Percentiles rank a stretch among this genome's conserved stretches.
Evolutionary conservation across 73 alveolate genomes (phyloP).

Genomic region (Tetrahymena malaccensis): DNA sequence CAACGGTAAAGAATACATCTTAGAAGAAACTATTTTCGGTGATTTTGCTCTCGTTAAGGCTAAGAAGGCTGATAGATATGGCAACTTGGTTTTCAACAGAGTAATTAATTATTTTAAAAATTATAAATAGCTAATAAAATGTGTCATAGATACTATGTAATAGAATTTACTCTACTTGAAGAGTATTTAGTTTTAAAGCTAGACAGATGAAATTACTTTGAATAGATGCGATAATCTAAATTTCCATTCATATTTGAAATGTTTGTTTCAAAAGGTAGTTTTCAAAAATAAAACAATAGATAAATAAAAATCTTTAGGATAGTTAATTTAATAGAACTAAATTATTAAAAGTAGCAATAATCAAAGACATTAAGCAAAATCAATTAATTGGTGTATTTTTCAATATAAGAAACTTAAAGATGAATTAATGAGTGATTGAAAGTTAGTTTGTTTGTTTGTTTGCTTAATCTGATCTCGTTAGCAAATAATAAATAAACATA

Average conservation of each 20-base stretch:
- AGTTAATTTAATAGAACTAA: neutral
- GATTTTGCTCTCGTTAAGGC: constrained; percentile 56
- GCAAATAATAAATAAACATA: neutral
- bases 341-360: neutral
- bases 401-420: no score
- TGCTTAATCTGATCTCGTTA: neutral
- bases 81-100: constrained; percentile 50
- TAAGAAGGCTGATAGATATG: constrained; percentile 72
- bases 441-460: no score
- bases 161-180: neutral
- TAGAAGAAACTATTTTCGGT: constrained; percentile 54
- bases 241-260: neutral
- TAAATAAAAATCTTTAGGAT: neutral
- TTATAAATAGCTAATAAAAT: neutral
- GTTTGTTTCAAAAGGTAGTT: neutral
- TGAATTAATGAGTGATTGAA: no score
- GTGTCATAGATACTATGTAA: neutral
- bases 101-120: constrained; percentile 14
- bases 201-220: neutral
- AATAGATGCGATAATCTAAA: neutral
- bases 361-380: neutral
- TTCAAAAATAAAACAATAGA: neutral
- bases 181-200: neutral
- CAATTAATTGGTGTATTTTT: neutral
- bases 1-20: constrained; percentile 44